Evolutionary conservation across 2,329 filamentous ascomycete species (phyloP).

Genomic region (Emergomyces orientalis): DNA sequence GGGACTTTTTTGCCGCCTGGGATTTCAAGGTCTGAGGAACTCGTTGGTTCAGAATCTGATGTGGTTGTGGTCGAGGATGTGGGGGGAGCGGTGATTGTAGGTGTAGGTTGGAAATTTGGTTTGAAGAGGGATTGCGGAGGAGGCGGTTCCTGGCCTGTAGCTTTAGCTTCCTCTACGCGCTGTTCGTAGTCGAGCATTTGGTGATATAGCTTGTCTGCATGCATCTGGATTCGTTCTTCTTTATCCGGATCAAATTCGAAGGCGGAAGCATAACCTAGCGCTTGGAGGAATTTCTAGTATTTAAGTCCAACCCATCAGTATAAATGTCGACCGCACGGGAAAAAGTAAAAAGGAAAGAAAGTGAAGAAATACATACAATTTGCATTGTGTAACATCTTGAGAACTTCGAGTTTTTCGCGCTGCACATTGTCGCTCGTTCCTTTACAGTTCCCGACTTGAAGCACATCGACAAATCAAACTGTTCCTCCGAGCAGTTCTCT

Average conservation of each 20-base stretch:
- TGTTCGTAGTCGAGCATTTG: slow-evolving; percentile 76
- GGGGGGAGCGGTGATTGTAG: slow-evolving; percentile 8
- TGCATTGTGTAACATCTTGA: slow-evolving; percentile 87
- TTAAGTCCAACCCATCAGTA: background rate
- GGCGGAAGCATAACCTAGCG: slow-evolving; percentile 72
- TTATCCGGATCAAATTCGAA: slow-evolving; percentile 55
- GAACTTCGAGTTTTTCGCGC: slow-evolving; percentile 64
- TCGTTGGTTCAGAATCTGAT: slow-evolving; percentile 13
- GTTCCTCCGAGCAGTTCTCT: slow-evolving; percentile 87
- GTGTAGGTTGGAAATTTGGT: slow-evolving; percentile 23
- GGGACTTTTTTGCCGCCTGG: slow-evolving; percentile 31
- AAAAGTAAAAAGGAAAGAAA: background rate
- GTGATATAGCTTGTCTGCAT: slow-evolving; percentile 83
- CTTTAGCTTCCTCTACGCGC: slow-evolving; percentile 52
- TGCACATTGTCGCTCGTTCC: slow-evolving; percentile 67
- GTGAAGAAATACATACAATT: slow-evolving; percentile 45
- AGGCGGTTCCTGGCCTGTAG: slow-evolving; percentile 35
- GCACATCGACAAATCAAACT: slow-evolving; percentile 73
- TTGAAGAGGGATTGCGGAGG: slow-evolving; percentile 39
- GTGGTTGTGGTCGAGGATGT: slow-evolving; percentile 2
- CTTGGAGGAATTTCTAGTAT: slow-evolving; percentile 70
- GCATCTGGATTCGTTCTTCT: slow-evolving; percentile 89
- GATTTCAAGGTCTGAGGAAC: slow-evolving; percentile 23
- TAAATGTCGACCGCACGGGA: background rate
- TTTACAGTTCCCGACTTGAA: slow-evolving; percentile 61